Evolutionary conservation across 768 basidiomycete species (phyloP).

Genomic region (Flagelloscypha sp.): DNA sequence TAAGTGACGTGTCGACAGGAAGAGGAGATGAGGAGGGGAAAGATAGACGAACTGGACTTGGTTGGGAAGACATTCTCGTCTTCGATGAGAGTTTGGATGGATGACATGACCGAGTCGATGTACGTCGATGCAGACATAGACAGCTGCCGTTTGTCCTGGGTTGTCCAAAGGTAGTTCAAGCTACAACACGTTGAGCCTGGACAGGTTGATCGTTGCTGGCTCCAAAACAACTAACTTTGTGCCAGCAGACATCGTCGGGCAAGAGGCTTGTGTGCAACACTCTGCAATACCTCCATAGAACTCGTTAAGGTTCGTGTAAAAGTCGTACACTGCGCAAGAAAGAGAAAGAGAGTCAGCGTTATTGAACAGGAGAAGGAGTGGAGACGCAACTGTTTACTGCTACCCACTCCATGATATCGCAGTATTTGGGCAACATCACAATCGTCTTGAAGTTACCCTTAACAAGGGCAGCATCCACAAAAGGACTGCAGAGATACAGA

Average conservation of each 20-base stretch:
- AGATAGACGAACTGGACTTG: slow-evolving; percentile 64
- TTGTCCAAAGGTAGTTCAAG: slow-evolving; percentile 91
- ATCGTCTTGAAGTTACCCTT: slow-evolving; percentile 99
- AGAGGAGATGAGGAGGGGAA: neutral
- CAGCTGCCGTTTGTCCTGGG: slow-evolving; percentile 82
- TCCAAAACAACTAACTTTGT: slow-evolving; percentile 47
- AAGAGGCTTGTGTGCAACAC: slow-evolving; percentile 82
- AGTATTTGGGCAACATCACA: slow-evolving; percentile 91
- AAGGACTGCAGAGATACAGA: slow-evolving; percentile 87
- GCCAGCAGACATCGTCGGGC: slow-evolving; percentile 90
- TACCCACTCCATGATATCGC: slow-evolving; percentile 95
- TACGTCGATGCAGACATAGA: slow-evolving; percentile 89
- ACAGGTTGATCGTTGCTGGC: slow-evolving; percentile 1
- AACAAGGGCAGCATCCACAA: slow-evolving; percentile 90
- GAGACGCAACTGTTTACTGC: slow-evolving; percentile 79
- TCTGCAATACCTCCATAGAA: slow-evolving; percentile 94
- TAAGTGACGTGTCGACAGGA: slow-evolving; percentile 3
- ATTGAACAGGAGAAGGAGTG: neutral
- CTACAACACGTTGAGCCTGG: slow-evolving; percentile 29
- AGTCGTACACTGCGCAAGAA: slow-evolving; percentile 72
- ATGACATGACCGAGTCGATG: slow-evolving; percentile 97
- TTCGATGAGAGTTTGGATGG: slow-evolving; percentile 88
- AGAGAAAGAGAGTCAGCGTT: neutral
- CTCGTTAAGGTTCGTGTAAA: slow-evolving; percentile 94
- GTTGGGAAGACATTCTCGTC: slow-evolving; percentile 94